Conservation (phyloP, 768 basidiomycete species). For the Tylopilus felleus region DNA sequence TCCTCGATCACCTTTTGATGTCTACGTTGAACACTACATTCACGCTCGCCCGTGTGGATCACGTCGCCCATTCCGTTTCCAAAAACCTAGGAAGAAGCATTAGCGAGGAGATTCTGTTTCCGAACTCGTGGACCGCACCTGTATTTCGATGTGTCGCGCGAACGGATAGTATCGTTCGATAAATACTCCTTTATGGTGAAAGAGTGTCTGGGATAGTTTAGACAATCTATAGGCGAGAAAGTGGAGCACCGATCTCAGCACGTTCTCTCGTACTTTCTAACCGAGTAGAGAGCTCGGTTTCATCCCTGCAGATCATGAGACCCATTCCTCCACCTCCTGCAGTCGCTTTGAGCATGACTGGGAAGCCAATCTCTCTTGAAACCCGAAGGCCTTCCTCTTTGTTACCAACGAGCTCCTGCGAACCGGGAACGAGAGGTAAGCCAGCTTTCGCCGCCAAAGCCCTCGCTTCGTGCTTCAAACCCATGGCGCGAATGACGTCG, state of each 20-base stretch:
- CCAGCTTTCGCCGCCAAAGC: constrained; percentile 43
- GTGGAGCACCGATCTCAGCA: constrained; percentile 31
- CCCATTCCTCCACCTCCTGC: constrained; percentile 73
- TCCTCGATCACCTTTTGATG: constrained; percentile 77
- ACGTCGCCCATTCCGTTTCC: constrained; percentile 59
- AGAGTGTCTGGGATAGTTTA: constrained; percentile 37
- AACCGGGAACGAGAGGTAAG: constrained; percentile 57
- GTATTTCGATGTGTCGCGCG: constrained; percentile 64
- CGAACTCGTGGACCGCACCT: constrained; percentile 35
- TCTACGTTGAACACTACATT: constrained; percentile 65
- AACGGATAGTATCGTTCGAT: constrained; percentile 55
- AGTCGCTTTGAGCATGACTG: constrained; percentile 65
- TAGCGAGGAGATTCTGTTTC: background rate
- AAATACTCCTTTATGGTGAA: constrained; percentile 50
- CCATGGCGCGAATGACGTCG: constrained; percentile 50
- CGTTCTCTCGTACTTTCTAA: constrained; percentile 39
- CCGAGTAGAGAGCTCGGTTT: constrained; percentile 34
- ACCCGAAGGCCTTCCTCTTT: constrained; percentile 40
- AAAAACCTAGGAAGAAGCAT: constrained; percentile 46
- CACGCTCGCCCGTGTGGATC: constrained; percentile 65
- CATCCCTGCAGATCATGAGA: constrained; percentile 49
- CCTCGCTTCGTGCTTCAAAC: constrained; percentile 59
- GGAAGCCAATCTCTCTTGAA: constrained; percentile 48
- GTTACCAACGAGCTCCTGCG: constrained; percentile 42
- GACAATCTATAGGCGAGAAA: background rate